phyloP scores from a whole-genome alignment of 805 yeast species.

The Yamadazyma kitorensis region DNA sequence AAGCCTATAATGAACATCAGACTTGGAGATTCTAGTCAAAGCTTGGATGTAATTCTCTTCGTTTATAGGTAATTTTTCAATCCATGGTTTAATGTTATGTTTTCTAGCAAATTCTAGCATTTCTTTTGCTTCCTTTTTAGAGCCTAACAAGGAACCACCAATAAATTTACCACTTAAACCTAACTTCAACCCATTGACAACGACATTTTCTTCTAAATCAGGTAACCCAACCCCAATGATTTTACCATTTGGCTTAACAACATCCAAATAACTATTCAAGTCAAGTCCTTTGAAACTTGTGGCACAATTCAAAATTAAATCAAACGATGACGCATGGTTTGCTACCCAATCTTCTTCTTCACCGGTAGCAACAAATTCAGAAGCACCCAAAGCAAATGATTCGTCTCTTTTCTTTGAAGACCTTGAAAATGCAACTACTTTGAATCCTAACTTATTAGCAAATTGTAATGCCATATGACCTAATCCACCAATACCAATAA shows the following conservation, averaged over 20 bases:
- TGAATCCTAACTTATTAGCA: conserved; percentile 59
- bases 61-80: conserved; percentile 33
- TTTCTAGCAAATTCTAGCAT: conserved; percentile 38
- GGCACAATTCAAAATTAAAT: conserved; percentile 52
- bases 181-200: too few relatives aligned
- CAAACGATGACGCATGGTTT: conserved; percentile 34
- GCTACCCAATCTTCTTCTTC: conserved; percentile 41
- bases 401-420: conserved; percentile 24
- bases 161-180: too few relatives aligned
- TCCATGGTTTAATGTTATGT: conserved; percentile 32
- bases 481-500: conserved; percentile 64
- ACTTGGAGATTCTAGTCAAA: conserved; percentile 29
- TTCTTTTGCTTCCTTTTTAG: conserved; percentile 30
- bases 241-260: conserved; percentile 23
- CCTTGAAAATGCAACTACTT: conserved; percentile 28
- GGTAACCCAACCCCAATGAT: conserved; percentile 27
- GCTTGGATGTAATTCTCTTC: conserved; percentile 32
- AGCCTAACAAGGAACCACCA: conserved; percentile 33
- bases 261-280: conserved; percentile 44
- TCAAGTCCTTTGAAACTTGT: conserved; percentile 50
- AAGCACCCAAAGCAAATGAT: conserved; percentile 30
- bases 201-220: conserved; percentile 20
- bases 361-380: conserved; percentile 44
- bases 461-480: conserved; percentile 63
- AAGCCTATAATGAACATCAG: conserved; percentile 48